Conservation (phyloP, 1,284 basidiomycete species). For the Clitocybe nebularis region DNA sequence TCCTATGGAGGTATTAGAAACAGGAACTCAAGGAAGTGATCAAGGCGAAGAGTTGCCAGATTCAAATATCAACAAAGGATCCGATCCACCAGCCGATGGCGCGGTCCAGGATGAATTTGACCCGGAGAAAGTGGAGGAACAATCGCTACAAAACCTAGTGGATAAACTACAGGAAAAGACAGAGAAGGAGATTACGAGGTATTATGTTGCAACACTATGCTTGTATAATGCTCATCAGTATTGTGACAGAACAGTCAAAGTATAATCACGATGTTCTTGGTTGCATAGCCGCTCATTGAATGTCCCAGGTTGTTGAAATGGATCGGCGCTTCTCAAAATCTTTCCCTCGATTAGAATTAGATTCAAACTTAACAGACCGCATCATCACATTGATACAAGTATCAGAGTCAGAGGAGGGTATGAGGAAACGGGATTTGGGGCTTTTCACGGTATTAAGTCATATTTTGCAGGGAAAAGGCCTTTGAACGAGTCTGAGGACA, state of each 20-base stretch:
- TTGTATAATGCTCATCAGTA: conserved; percentile 1
- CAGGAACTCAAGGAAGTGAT: conserved; percentile 13
- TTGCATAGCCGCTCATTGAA: conserved; percentile 5
- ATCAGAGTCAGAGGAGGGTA: conserved; percentile 34
- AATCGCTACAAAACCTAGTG: conserved; percentile 60
- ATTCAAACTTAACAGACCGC: conserved; percentile 54
- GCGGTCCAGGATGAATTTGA: conserved; percentile 26
- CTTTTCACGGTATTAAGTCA: conserved; percentile 4
- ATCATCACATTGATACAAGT: conserved; percentile 53
- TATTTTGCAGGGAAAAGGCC: conserved; percentile 29
- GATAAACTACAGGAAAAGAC: conserved; percentile 86
- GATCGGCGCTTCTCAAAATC: conserved; percentile 76
- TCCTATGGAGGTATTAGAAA: conserved; percentile 17
- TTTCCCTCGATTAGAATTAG: conserved; percentile 64
- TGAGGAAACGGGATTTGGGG: not conserved
- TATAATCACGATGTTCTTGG: conserved; percentile 11
- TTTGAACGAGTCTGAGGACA: conserved; percentile 63
- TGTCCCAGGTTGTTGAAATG: conserved; percentile 70
- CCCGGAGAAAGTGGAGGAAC: conserved; percentile 46
- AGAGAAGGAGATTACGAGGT: conserved; percentile 83
- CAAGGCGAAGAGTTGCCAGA: conserved; percentile 7
- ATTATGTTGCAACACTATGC: too few relatives aligned
- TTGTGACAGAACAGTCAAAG: conserved; percentile 40
- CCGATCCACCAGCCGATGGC: conserved; percentile 9
- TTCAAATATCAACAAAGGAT: conserved; percentile 13